Evolutionary conservation across 805 yeast species (phyloP), one percentile per base, ranked within the genome.

Genomic region (Jamesozyma spencerorum): DNA sequence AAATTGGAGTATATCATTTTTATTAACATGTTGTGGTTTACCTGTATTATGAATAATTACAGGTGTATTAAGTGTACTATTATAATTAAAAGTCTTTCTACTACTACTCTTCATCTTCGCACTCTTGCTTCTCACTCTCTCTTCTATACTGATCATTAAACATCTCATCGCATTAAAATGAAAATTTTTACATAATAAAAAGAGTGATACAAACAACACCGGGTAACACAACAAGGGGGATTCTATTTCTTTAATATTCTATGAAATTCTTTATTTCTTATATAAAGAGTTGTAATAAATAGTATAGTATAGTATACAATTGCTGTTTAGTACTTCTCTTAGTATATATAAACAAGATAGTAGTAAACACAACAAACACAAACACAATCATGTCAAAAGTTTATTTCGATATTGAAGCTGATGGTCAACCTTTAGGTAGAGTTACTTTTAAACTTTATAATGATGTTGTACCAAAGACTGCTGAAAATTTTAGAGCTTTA

Each of bases 401-500:
- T 58, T 84, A 70, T 74, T 85, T 85, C 71, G 92, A 84, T 63
- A 75, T 81, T 58, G 75, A 88, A 59, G 83, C 82, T 54, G 75
- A 81, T 70, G 88, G 77, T 65, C 71, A 73, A 65, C 74, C 79
- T 65, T 70, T 82, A 62, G 95, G 94, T 60, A 81, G 86, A 70
- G 71, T 90, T 60, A 74, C 75, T 63, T 90, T 90, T 82, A 72
- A 86, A 67, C 77, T 87, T 63, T 86, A 80, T 79, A 77, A 82
- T 72, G 88, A 84, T 61, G 83, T 81, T 55, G 92, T 83, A 53
- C 97, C 97, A 70, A 88, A 86, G 77, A 88, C 97, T 49, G 81
- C 94, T 52, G 94, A 84, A 70, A 88, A 88, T 76, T 88, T 88
- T 83, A 81, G 95, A 70, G 95, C 94, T 48, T 75, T 88, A 60